Evolutionary conservation across 495 filamentous ascomycete genomes (phyloP).

Genomic region (Bathelium albidoporum): DNA sequence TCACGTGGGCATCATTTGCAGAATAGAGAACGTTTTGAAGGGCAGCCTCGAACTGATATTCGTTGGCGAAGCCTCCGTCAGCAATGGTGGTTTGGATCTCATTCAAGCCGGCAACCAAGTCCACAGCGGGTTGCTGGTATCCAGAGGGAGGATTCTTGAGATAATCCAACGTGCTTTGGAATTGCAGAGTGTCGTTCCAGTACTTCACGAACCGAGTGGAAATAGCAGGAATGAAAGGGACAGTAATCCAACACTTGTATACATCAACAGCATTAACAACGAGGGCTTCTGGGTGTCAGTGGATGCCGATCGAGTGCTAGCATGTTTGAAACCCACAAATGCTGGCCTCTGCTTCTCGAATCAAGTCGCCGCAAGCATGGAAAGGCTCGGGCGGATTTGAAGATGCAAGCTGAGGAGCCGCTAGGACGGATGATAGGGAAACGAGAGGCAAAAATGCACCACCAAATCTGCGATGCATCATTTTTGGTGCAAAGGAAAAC

Average conservation of each 20-base stretch:
- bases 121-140: conserved; percentile 44
- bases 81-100: conserved; percentile 34
- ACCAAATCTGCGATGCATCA: background rate
- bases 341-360: background rate
- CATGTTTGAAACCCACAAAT: background rate
- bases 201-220: conserved; percentile 42
- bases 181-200: conserved; percentile 45
- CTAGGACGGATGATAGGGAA: background rate
- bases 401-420: background rate
- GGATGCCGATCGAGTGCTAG: background rate
- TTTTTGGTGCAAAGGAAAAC: too few species aligned
- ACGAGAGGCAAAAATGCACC: background rate
- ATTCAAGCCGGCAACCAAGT: conserved; percentile 39
- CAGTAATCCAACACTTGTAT: conserved; percentile 42
- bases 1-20: conserved; percentile 40
- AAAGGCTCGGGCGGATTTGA: background rate
- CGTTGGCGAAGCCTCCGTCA: conserved; percentile 30
- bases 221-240: conserved; percentile 45
- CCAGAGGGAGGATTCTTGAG: conserved; percentile 44
- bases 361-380: conserved; percentile 5
- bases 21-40: conserved; percentile 34
- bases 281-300: background rate
- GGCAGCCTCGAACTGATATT: conserved; percentile 43
- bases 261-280: conserved; percentile 17
- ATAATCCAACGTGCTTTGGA: conserved; percentile 45